A percentile compares a stretch with the other conserved stretches of the same genome.
Conservation (phyloP, 148 eudicot genomes). For the Linanthus parryae region DNA sequence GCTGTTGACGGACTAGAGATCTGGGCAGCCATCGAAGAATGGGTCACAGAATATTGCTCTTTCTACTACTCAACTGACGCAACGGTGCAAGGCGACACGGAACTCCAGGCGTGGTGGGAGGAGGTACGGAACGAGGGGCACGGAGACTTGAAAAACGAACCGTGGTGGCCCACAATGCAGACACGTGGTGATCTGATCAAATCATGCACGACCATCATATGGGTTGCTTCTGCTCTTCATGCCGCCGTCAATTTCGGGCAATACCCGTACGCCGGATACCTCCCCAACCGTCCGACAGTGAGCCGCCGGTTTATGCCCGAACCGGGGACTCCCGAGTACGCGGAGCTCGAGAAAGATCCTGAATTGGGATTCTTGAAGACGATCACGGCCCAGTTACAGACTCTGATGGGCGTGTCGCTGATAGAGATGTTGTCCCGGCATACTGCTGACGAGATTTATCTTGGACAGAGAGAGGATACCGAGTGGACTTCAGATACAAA, state of each 20-base stretch:
- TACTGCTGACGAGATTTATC: slow-evolving; percentile 27
- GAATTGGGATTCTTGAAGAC: slow-evolving; percentile 22
- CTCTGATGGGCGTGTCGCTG: slow-evolving; percentile 25
- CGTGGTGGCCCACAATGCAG: slow-evolving; percentile 16
- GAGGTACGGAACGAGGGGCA: slow-evolving; percentile 11
- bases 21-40: slow-evolving; percentile 64
- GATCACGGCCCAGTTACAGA: slow-evolving; percentile 31
- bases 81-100: slow-evolving; percentile 37
- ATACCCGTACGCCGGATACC: slow-evolving; percentile 24
- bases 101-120: slow-evolving; percentile 41
- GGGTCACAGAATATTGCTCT: slow-evolving; percentile 64
- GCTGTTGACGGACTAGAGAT: slow-evolving; percentile 85
- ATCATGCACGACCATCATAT: slow-evolving; percentile 15
- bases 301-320: slow-evolving; percentile 28
- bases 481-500: slow-evolving; percentile 26
- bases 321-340: slow-evolving; percentile 21
- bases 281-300: slow-evolving; percentile 24
- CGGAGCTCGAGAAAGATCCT: slow-evolving; percentile 21
- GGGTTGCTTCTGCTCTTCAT: slow-evolving; percentile 24
- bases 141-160: slow-evolving; percentile 6
- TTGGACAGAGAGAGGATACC: slow-evolving; percentile 23
- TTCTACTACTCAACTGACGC: slow-evolving; percentile 45
- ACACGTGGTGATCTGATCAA: slow-evolving; percentile 3
- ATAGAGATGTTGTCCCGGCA: slow-evolving; percentile 35
- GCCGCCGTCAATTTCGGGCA: slow-evolving; percentile 19